These are phyloP conservation scores for Elaphomyces granulatus DNA, from an alignment of 495 filamentous ascomycete species.

Conservation along the genomic window DNA sequence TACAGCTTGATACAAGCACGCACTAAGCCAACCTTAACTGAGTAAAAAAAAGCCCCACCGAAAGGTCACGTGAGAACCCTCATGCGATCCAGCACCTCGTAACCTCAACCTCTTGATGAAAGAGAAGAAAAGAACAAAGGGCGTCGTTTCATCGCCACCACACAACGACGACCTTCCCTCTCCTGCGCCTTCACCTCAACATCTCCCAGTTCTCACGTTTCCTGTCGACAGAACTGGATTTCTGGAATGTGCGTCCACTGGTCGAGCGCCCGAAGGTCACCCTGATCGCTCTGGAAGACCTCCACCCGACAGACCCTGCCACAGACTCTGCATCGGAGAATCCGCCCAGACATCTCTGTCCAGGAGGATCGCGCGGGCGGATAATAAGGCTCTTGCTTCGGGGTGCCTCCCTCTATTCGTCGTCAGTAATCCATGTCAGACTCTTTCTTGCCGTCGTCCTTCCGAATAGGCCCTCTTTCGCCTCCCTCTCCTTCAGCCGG, in stretches of 20 bases:
- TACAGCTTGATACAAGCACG: too few relatives aligned
- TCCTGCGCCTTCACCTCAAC: neutral
- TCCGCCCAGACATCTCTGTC: too few relatives aligned
- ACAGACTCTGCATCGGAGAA: too few relatives aligned
- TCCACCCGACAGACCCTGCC: neutral
- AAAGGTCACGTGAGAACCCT: too few relatives aligned
- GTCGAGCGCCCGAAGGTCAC: neutral
- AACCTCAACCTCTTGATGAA: too few relatives aligned
- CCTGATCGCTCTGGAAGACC: neutral
- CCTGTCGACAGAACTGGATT: too few relatives aligned
- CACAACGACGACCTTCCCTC: neutral
- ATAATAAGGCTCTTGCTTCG: neutral
- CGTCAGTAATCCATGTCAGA: slow-evolving; percentile 30
- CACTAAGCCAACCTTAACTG: too few relatives aligned
- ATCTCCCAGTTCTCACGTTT: neutral
- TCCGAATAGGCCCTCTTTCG: slow-evolving; percentile 29
- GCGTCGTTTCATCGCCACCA: neutral
- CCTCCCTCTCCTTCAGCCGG: slow-evolving; percentile 30
- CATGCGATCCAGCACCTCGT: too few relatives aligned
- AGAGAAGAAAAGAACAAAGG: neutral
- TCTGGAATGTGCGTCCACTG: neutral
- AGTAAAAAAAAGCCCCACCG: too few relatives aligned
- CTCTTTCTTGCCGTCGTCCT: slow-evolving; percentile 24
- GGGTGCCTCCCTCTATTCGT: neutral
- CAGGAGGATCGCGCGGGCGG: neutral